Conservation (phyloP, 768 basidiomycete genomes). For the Clitopilus passeckerianus region DNA sequence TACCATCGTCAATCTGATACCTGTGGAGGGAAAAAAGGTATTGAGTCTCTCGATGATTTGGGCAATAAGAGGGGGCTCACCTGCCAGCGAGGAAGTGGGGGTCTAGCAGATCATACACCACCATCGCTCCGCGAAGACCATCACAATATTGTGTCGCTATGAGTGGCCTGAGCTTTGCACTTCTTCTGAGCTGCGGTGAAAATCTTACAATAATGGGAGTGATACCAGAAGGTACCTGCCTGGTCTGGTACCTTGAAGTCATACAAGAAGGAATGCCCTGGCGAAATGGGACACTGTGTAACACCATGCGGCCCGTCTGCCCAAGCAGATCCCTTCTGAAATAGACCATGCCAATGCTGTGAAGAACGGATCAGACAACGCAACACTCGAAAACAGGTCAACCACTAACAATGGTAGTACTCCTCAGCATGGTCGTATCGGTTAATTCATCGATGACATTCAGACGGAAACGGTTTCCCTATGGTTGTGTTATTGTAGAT, state of each 20-base stretch:
- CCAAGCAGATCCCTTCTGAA: constrained; percentile 5
- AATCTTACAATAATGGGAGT: constrained; percentile 1
- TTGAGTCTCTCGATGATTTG: background rate
- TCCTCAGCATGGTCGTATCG: constrained; percentile 33
- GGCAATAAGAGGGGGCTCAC: background rate
- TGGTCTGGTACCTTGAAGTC: constrained; percentile 24
- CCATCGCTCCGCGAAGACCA: constrained; percentile 35
- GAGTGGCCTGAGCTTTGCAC: background rate
- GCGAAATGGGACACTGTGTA: constrained; percentile 30
- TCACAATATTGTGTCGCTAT: constrained; percentile 38
- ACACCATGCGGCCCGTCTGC: constrained; percentile 8
- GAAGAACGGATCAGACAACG: background rate
- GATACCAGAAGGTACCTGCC: constrained; percentile 24
- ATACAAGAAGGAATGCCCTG: constrained; percentile 25
- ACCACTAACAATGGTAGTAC: constrained; percentile 25
- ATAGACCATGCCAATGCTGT: constrained; percentile 5
- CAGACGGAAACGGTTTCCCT: constrained; percentile 29
- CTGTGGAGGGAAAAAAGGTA: background rate
- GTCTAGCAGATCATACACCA: constrained; percentile 24
- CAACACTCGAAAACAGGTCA: background rate
- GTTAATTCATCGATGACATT: constrained; percentile 35
- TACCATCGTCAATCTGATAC: constrained; percentile 29
- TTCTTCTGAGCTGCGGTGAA: background rate
- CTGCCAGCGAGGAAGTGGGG: constrained; percentile 10
- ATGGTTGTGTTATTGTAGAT: background rate